Conservation (phyloP, 1,284 basidiomycete genomes). For the Pascua guehoae region DNA sequence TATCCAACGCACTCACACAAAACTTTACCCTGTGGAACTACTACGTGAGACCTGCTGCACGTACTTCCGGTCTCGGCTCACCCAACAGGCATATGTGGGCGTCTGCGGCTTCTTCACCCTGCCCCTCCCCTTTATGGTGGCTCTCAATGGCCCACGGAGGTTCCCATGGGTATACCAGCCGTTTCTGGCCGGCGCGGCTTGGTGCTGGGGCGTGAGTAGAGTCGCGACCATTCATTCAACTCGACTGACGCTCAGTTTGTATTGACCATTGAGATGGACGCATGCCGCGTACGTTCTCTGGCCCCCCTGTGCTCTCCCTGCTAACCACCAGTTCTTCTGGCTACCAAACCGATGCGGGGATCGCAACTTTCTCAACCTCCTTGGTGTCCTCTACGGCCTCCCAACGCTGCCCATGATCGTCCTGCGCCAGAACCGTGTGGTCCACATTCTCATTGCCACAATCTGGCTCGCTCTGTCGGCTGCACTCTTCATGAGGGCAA, state of each 20-base stretch:
- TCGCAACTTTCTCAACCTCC: conserved; percentile 6
- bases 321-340: not conserved
- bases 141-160: conserved; percentile 25
- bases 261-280: conserved; percentile 37
- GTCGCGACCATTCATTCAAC: not conserved
- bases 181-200: conserved; percentile 34
- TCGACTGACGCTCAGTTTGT: conserved; percentile 3
- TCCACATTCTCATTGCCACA: conserved; percentile 60
- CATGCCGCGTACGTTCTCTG: not conserved
- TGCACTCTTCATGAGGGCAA: not conserved
- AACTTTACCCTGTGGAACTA: conserved; percentile 22
- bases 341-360: not conserved
- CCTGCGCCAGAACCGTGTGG: conserved; percentile 63
- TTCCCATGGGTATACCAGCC: conserved; percentile 34
- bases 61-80: no score
- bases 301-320: not conserved
- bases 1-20: conserved; percentile 29
- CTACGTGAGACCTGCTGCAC: conserved; percentile 6
- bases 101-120: conserved; percentile 39
- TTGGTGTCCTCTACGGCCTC: conserved; percentile 50
- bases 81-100: conserved; percentile 25
- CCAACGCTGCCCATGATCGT: conserved; percentile 76
- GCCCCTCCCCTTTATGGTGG: conserved; percentile 36
- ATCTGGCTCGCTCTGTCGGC: conserved; percentile 54
- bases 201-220: conserved; percentile 33